Evolutionary conservation across 306 rosid genomes (phyloP), one percentile per base, ranked within the genome.

Genomic region (Notholithocarpus densiflorus): DNA sequence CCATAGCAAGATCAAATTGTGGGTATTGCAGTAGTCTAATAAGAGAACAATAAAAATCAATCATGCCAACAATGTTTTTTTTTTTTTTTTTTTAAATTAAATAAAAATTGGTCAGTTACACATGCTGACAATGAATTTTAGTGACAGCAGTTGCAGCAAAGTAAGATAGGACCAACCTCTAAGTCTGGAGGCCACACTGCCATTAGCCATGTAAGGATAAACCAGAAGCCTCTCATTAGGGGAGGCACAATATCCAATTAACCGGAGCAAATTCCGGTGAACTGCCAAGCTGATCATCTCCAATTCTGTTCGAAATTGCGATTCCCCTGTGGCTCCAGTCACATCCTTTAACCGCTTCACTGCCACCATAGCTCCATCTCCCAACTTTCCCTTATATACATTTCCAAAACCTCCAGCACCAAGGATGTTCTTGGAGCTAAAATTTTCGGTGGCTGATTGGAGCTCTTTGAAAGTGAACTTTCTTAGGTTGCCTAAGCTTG

Each of bases 251-350:
- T 85, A 95, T 76, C 98, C 98, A 74, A 91, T 89, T 61, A 95
- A 78, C 64, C 92, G 89, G 69, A 95, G 97, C 83, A 95, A 86
- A 83, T 95, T 89, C 72, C 98, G 87, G 75, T 95, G 98, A 53
- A 95, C 97, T 23, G 98, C 98, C 71, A 95, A 89, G 86, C 98
- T 92, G 84, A 95, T 95, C 98, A 95, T 95, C 88, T 95, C 98
- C 82, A 92, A 79, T 81, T 95, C 98, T 3, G 98, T 95, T 81
- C 87, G 89, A 74, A 92, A 95, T 86, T 95, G 98, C 0, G 92
- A 91, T 68, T 95, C 98, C 0, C 98, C 98, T 10, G 97, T 91
- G 24, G 93, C 89, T 75, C 97, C 98, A 9, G 88, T 86, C 2
- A 92, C 90, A 77, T 95, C 98, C 80, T 95, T 95, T 73, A 95